Conservation (phyloP, 768 basidiomycete genomes). For the Agrocybe praecox region DNA sequence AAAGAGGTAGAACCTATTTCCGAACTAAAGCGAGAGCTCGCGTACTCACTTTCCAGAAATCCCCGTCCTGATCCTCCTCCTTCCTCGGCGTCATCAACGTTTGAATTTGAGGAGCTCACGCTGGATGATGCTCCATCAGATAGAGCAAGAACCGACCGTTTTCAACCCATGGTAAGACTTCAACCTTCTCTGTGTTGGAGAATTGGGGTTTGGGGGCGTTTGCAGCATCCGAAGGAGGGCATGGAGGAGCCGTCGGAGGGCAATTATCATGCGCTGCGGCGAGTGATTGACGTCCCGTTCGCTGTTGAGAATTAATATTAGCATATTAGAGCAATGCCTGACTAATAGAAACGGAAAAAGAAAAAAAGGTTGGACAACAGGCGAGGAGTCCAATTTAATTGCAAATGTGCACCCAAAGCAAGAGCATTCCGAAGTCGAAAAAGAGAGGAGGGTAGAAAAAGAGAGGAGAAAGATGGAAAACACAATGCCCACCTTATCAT, state of each 20-base stretch:
- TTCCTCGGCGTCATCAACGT: too few relatives aligned
- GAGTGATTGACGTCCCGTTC: conserved; percentile 3
- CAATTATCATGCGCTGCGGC: conserved; percentile 2
- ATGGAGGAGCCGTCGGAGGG: conserved; percentile 7
- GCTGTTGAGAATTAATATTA: neutral
- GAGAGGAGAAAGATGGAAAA: neutral
- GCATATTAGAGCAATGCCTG: neutral
- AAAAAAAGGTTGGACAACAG: too few relatives aligned
- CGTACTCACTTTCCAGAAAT: too few relatives aligned
- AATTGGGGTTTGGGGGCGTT: neutral
- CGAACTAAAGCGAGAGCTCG: too few relatives aligned
- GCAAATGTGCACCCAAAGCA: too few relatives aligned
- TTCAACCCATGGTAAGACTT: conserved; percentile 13
- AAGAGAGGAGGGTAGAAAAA: too few relatives aligned
- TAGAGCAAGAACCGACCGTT: conserved; percentile 12
- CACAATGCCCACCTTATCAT: conserved; percentile 11
- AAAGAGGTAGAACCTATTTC: too few relatives aligned
- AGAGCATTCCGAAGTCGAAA: too few relatives aligned
- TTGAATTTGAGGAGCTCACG: too few relatives aligned
- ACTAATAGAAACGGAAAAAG: too few relatives aligned
- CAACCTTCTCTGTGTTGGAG: conserved; percentile 6
- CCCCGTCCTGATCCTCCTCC: too few relatives aligned
- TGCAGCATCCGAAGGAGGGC: neutral
- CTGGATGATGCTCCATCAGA: conserved; percentile 10
- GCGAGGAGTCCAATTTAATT: too few relatives aligned